Conservation (phyloP, 2,329 filamentous ascomycete species). For the Pseudogymnoascus sp. region DNA sequence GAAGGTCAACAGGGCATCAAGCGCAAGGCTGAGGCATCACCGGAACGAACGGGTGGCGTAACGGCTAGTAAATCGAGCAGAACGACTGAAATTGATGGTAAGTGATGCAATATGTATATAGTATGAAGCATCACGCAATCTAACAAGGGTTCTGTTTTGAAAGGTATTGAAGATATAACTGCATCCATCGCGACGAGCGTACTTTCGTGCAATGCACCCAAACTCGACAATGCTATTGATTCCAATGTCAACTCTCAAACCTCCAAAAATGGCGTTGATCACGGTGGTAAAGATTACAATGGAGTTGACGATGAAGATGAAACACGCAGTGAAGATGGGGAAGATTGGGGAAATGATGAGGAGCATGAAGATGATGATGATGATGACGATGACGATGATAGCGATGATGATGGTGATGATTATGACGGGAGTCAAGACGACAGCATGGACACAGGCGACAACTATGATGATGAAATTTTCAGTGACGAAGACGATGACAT, state of each 20-base stretch:
- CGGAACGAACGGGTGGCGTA: not conserved
- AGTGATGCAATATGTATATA: not conserved
- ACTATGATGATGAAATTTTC: not conserved
- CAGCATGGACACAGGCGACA: not conserved
- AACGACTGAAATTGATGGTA: not conserved
- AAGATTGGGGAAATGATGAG: constrained; percentile 1
- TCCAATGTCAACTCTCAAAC: constrained; percentile 5
- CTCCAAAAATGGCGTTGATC: constrained; percentile 1
- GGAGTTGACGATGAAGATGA: constrained; percentile 9
- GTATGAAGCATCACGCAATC: not conserved
- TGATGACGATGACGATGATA: not conserved
- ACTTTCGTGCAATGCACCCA: not conserved
- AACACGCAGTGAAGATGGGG: not conserved
- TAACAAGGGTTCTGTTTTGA: not conserved
- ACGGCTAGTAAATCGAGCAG: not conserved
- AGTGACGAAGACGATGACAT: constrained; percentile 8
- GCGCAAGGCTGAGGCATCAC: not conserved
- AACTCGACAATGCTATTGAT: not conserved
- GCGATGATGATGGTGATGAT: not conserved
- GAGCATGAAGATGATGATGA: not conserved
- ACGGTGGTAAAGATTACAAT: not conserved
- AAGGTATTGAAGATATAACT: not conserved
- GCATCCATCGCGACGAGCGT: not conserved
- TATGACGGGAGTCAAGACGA: not conserved
- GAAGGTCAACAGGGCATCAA: not conserved